Conservation (phyloP, 2,329 filamentous ascomycete species). For the Cryphonectria parasitica region DNA sequence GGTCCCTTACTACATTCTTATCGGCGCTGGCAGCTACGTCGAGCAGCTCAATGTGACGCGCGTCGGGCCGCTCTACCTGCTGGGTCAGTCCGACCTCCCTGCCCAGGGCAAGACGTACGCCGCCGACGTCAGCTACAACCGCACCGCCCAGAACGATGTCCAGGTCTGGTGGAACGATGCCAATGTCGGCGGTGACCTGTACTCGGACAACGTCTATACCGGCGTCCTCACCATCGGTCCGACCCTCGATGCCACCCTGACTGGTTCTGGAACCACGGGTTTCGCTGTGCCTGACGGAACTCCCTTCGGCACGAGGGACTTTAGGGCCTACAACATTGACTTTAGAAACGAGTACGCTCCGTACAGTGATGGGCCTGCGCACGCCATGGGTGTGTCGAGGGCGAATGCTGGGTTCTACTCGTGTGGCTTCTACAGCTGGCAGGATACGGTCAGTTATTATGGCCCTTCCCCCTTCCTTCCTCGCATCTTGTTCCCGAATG, state of each 20-base stretch:
- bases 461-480: neutral
- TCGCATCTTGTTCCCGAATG: too few species aligned
- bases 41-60: constrained; percentile 71
- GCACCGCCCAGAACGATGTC: constrained; percentile 47
- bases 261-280: constrained; percentile 64
- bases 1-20: constrained; percentile 57
- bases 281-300: constrained; percentile 63
- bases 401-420: constrained; percentile 71
- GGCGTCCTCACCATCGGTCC: constrained; percentile 66
- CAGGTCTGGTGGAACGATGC: constrained; percentile 63
- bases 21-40: constrained; percentile 62
- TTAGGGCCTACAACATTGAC: constrained; percentile 69
- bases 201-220: constrained; percentile 65
- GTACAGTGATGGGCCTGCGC: constrained; percentile 55
- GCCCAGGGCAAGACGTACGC: constrained; percentile 40
- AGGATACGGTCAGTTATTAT: constrained; percentile 59
- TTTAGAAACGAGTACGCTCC: constrained; percentile 64
- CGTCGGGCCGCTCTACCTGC: constrained; percentile 60
- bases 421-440: constrained; percentile 68
- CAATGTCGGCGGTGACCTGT: constrained; percentile 47
- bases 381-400: constrained; percentile 63
- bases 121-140: constrained; percentile 47
- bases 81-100: constrained; percentile 58
- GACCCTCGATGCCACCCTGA: constrained; percentile 64
- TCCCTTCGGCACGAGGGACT: constrained; percentile 65